Evolutionary conservation across 352 stramenopile species (phyloP).

Genomic region (Globisporangium orthogonon): DNA sequence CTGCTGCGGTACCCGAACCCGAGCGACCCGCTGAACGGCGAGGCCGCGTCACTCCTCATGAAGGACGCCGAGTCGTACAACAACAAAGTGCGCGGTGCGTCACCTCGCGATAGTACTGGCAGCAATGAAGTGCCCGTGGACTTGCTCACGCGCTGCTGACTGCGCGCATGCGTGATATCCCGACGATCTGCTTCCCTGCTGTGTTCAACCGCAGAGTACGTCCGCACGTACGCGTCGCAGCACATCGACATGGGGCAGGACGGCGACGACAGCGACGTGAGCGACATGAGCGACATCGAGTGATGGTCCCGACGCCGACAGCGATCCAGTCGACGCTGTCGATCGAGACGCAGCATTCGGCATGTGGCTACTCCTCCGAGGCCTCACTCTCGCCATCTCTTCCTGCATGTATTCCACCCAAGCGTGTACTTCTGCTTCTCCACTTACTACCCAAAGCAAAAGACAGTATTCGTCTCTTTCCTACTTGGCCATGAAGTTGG

Average conservation of each 20-base stretch:
- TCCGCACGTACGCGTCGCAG: constrained; percentile 70
- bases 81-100: constrained; percentile 79
- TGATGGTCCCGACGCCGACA: not conserved
- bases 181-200: too few relatives aligned
- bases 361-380: constrained; percentile 8
- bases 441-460: not conserved
- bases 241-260: constrained; percentile 64
- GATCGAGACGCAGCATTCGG: constrained; percentile 7
- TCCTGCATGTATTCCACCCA: not conserved
- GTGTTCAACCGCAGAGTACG: constrained; percentile 43
- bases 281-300: constrained; percentile 80
- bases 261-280: constrained; percentile 77
- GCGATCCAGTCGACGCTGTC: not conserved
- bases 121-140: too few relatives aligned
- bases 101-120: not conserved
- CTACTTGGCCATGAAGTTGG: constrained; percentile 79
- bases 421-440: not conserved
- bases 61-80: constrained; percentile 86
- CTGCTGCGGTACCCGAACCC: constrained; percentile 90
- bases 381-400: not conserved
- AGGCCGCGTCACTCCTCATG: constrained; percentile 86
- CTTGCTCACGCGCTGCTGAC: too few relatives aligned
- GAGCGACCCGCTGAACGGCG: constrained; percentile 88
- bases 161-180: too few relatives aligned
- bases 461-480: not conserved